Base-by-base conservation (phyloP, 2,329 filamentous ascomycete genomes). In the Colletotrichum sp. region DNA sequence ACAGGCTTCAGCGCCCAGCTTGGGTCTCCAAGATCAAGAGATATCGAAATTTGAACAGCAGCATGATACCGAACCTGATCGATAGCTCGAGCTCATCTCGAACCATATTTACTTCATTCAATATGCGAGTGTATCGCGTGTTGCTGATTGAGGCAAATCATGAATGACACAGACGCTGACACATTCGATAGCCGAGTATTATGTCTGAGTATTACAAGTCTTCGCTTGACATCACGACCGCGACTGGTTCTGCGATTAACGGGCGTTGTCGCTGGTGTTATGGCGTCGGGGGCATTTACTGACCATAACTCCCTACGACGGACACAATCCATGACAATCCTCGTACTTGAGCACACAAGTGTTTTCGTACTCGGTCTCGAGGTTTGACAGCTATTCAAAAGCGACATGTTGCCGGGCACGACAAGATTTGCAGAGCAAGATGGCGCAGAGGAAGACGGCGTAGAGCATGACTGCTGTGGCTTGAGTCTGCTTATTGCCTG, bases 301-400 rank as follows among this genome's bases (percentile, higher is more conserved):
- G 6, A 13, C 4, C 10, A 3, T 24, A 7, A 24, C 8, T 7
- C 10, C 43, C 43, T 13, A 21, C n/a, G n/a, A 21, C 43, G 8
- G 10, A 52, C n/a, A 7, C 43, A 24, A 52, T n/a, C 9, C 5
- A n/a, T 48, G 9, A 13, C n/a, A 3, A 7, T 1, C 4, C 6
- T 52, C 6, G 10, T 52, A 21, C n/a, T 52, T 1, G 43, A 52
- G 43, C 43, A 21, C 43, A 52, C n/a, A 12, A 1, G 10, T 13
- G 4, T 13, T 5, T 21, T 52, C 10, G 12, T 52, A 7, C 43
- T 7, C n/a, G n/a, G 10, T 52, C 10, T 52, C 12, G n/a, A 13
- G n/a, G 0, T 52, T 12, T 21, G 2, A 13, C 43, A 6, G 6
- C n/a, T 5, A 21, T 24, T 0, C 43, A 7, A 1, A 13, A 13